phyloP scores from a whole-genome alignment of 208 protist species.

The Angomonas ambiguus region DNA sequence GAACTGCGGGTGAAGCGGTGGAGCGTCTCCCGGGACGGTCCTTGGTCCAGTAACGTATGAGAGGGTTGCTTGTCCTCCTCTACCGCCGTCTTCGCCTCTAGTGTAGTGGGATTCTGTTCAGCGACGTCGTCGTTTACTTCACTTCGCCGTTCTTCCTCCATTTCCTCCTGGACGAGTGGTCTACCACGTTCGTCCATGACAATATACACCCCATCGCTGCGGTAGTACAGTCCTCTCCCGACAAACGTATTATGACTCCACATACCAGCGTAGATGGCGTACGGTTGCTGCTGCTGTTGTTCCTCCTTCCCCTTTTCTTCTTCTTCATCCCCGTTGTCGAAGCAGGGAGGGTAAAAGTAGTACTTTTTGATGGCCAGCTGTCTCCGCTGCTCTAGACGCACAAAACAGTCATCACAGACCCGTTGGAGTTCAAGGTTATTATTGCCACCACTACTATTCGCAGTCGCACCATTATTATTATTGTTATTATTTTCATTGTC shows the following conservation, averaged over 20 bases:
- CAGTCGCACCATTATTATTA: slow-evolving; percentile 5
- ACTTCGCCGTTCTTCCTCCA: not conserved
- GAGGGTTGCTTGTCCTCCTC: no score
- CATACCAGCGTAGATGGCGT: slow-evolving; percentile 68
- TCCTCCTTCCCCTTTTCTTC: not conserved
- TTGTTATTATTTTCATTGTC: slow-evolving; percentile 1
- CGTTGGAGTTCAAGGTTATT: slow-evolving; percentile 28
- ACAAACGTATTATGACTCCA: slow-evolving; percentile 73
- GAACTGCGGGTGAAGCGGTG: slow-evolving; percentile 22
- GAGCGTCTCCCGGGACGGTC: not conserved
- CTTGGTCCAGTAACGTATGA: not conserved
- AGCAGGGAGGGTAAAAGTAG: slow-evolving; percentile 1
- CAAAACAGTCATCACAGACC: slow-evolving; percentile 73
- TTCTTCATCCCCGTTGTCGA: not conserved
- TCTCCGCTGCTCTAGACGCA: slow-evolving; percentile 54
- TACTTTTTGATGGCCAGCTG: slow-evolving; percentile 9
- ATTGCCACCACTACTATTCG: slow-evolving; percentile 11
- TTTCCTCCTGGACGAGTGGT: slow-evolving; percentile 26
- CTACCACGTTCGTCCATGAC: slow-evolving; percentile 56
- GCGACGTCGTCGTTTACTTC: no score
- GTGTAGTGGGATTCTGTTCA: no score
- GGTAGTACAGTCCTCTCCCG: slow-evolving; percentile 68
- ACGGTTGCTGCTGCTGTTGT: not conserved
- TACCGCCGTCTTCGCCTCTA: not conserved
- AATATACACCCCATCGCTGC: slow-evolving; percentile 61